phyloP scores from a whole-genome alignment of 805 yeast species.

The Metschnikowia sp. region DNA sequence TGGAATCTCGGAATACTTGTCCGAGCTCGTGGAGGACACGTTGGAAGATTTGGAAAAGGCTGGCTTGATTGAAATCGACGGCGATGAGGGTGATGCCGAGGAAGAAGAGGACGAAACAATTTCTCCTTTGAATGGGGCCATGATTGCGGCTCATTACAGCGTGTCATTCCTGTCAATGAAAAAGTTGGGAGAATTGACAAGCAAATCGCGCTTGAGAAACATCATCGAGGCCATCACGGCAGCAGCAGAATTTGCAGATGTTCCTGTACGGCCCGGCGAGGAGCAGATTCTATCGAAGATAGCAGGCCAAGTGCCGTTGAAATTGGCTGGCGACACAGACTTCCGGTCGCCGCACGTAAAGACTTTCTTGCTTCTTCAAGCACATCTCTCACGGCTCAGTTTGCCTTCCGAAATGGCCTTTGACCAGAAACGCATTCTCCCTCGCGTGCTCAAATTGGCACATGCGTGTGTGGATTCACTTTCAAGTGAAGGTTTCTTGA shows the following conservation, averaged over 20 bases:
- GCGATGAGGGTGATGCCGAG: slow-evolving; percentile 32
- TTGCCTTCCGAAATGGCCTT: slow-evolving; percentile 58
- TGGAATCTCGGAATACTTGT: slow-evolving; percentile 77
- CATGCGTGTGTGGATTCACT: slow-evolving; percentile 71
- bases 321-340: slow-evolving; percentile 33
- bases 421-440: slow-evolving; percentile 56
- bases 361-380: slow-evolving; percentile 72
- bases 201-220: slow-evolving; percentile 55
- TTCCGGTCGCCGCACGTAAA: slow-evolving; percentile 60
- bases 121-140: slow-evolving; percentile 62
- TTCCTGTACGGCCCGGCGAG: slow-evolving; percentile 66
- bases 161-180: slow-evolving; percentile 67
- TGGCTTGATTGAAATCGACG: slow-evolving; percentile 58
- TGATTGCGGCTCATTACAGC: slow-evolving; percentile 72
- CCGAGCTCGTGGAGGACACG: slow-evolving; percentile 75
- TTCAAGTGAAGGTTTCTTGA: slow-evolving; percentile 75
- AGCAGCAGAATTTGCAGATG: slow-evolving; percentile 65
- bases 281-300: slow-evolving; percentile 44
- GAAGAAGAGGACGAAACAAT: slow-evolving; percentile 41
- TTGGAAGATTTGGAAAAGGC: slow-evolving; percentile 60
- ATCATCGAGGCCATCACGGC: slow-evolving; percentile 63
- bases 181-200: slow-evolving; percentile 51
- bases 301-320: slow-evolving; percentile 62
- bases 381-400: slow-evolving; percentile 66
- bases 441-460: slow-evolving; percentile 47